Evolutionary conservation across 179 eudicot genomes (phyloP).

Genomic region (Beta lomatogona): DNA sequence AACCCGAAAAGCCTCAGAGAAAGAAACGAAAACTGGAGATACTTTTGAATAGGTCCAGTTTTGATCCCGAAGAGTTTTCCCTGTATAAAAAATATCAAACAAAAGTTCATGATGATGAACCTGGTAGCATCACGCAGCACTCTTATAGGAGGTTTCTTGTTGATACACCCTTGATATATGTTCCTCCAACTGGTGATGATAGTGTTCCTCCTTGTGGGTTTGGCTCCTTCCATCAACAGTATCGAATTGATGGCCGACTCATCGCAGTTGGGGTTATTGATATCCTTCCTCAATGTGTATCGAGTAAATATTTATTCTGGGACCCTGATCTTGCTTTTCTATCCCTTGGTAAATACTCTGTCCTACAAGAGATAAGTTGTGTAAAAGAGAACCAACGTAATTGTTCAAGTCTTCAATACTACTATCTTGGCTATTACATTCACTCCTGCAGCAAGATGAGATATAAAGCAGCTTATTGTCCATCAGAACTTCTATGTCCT

Average conservation of each 20-base stretch:
- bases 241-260: conserved; percentile 76
- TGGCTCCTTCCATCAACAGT: conserved; percentile 98
- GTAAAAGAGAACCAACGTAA: conserved; percentile 64
- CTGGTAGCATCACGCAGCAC: conserved; percentile 60
- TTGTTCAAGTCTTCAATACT: conserved; percentile 85
- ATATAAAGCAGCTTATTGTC: conserved; percentile 90
- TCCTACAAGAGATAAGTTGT: conserved; percentile 84
- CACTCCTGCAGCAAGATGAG: conserved; percentile 97
- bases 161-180: conserved; percentile 73
- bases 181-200: conserved; percentile 61
- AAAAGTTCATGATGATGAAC: conserved; percentile 79
- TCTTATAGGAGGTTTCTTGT: conserved; percentile 83
- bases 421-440: conserved; percentile 97
- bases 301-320: conserved; percentile 98
- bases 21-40: conserved; percentile 64
- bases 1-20: conserved; percentile 28
- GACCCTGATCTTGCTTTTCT: conserved; percentile 86
- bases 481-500: conserved; percentile 97
- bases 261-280: conserved; percentile 98
- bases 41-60: conserved; percentile 70
- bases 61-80: conserved; percentile 86
- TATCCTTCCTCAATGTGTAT: conserved; percentile 91
- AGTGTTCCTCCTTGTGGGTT: conserved; percentile 88
- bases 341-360: conserved; percentile 88
- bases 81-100: conserved; percentile 81